A percentile compares a stretch with the other conserved stretches of the same genome.
These are phyloP conservation scores for Cyclaneusma minus DNA, from an alignment of 2,329 filamentous ascomycete genomes.

Conservation along the genomic window DNA sequence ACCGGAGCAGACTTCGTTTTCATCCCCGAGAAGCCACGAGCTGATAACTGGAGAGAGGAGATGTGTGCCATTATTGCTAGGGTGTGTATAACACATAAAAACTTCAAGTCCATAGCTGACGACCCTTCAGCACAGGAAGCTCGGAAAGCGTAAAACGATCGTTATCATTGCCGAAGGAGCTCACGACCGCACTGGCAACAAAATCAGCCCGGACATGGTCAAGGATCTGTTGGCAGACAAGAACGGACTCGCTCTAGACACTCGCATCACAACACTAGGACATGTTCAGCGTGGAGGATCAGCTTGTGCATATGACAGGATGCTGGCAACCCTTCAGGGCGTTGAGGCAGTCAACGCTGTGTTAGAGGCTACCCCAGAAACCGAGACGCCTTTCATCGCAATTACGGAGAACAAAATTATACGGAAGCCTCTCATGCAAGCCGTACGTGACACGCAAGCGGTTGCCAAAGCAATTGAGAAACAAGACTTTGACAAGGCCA, in stretches of 20 bases:
- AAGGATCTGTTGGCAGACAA: conserved; percentile 75
- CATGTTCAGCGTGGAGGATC: conserved; percentile 94
- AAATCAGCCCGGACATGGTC: conserved; percentile 67
- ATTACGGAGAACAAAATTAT: conserved; percentile 98
- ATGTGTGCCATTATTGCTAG: conserved; percentile 69
- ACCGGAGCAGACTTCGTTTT: conserved; percentile 95
- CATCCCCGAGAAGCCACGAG: conserved; percentile 83
- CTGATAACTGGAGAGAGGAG: conserved; percentile 74
- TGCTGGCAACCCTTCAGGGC: conserved; percentile 83
- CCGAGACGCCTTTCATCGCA: conserved; percentile 85
- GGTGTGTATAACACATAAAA: conserved; percentile 28
- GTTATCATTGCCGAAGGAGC: conserved; percentile 96
- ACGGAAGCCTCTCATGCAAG: conserved; percentile 75
- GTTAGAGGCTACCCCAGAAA: conserved; percentile 74
- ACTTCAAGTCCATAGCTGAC: conserved; percentile 8
- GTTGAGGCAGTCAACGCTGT: conserved; percentile 90
- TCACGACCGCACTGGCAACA: conserved; percentile 67
- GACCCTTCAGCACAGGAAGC: conserved; percentile 52
- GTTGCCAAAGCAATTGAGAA: conserved; percentile 68
- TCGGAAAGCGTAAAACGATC: conserved; percentile 94
- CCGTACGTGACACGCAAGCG: conserved; percentile 72
- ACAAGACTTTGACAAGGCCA: conserved; percentile 77
- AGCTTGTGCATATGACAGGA: conserved; percentile 86
- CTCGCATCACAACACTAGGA: conserved; percentile 83
- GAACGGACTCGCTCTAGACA: conserved; percentile 68